Evolutionary conservation across 805 yeast genomes (phyloP).

Genomic region (Clavispora phyllophila): DNA sequence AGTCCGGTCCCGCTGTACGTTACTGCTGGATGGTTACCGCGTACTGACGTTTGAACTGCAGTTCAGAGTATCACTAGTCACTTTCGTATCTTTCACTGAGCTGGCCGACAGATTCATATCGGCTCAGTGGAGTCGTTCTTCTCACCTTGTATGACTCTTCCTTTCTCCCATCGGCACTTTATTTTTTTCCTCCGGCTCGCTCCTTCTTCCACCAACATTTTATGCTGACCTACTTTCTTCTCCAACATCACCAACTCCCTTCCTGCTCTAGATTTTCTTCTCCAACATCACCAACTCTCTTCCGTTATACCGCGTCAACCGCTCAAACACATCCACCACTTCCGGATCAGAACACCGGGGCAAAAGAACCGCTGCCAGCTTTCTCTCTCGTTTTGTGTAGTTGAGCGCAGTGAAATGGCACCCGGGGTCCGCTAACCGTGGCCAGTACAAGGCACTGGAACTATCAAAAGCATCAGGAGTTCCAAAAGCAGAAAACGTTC

Average conservation of each 20-base stretch:
- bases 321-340: conserved; percentile 6
- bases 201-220: too few relatives aligned
- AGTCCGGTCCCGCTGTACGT: too few relatives aligned
- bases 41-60: too few relatives aligned
- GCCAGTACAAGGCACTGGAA: conserved; percentile 26
- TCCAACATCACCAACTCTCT: neutral
- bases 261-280: neutral
- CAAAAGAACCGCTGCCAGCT: conserved; percentile 20
- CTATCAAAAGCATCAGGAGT: conserved; percentile 41
- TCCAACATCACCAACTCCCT: neutral
- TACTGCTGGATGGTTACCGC: too few relatives aligned
- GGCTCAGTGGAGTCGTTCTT: too few relatives aligned
- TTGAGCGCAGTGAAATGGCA: conserved; percentile 27
- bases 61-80: too few relatives aligned
- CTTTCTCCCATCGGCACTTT: too few relatives aligned
- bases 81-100: too few relatives aligned
- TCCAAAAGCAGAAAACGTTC: conserved; percentile 56
- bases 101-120: too few relatives aligned
- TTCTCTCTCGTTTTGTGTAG: conserved; percentile 13
- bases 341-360: conserved; percentile 27
- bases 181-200: too few relatives aligned
- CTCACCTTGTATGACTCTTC: too few relatives aligned
- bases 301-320: conserved; percentile 9
- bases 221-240: too few relatives aligned
- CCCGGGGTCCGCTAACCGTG: conserved; percentile 26